Base-by-base conservation (phyloP, 2,329 filamentous ascomycete species). In the Scytalidium sp. region DNA sequence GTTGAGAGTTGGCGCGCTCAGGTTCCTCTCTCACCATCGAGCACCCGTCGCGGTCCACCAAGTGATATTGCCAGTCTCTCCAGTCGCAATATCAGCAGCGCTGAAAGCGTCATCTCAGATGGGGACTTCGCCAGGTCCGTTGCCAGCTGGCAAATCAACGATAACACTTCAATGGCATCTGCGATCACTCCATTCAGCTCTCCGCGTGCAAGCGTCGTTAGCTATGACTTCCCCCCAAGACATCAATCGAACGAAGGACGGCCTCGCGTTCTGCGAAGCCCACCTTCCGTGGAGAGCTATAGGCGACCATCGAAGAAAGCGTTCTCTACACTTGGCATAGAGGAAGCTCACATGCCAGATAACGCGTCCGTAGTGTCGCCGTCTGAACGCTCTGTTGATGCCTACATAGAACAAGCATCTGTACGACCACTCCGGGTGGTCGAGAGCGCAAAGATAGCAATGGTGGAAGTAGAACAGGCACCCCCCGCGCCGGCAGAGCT, bases 1-100 rank as follows among this genome's bases (percentile, higher is more conserved):
- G 55, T 57, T 15, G 57, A 58, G 23, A 58, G 45, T 19, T 60
- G 55, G 56, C 47, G 57, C 45, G 39, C 52, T n/a, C 51, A 56
- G 41, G 39, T 58, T 36, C 10, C 29, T 9, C 5, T 36, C 15
- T 36, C 51, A n/a, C 46, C 32, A 3, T 40, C 39, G 21, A 27
- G 21, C 27, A 48, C 43, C 43, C 32, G 17, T 4, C 32, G 32
- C 32, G 45, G 44, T 10, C 41, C 43, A 23, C 25, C 36, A 17
- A 49, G 45, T 19, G 49, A 43, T 7, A 21, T 46, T 10, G 32
- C 39, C 1, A 51, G 50, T 48, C 50, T 43, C 6, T 10, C 41
- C 8, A 39, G 47, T 23, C 42, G 29, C 17, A 41, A 50, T 17
- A 25, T 50, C n/a, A 48, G 45, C 19, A 46, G 47, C 20, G 39